These are phyloP conservation scores for Pseudotsuga menziesii DNA, from an alignment of 75 land plant genomes.

Conservation along the genomic window DNA sequence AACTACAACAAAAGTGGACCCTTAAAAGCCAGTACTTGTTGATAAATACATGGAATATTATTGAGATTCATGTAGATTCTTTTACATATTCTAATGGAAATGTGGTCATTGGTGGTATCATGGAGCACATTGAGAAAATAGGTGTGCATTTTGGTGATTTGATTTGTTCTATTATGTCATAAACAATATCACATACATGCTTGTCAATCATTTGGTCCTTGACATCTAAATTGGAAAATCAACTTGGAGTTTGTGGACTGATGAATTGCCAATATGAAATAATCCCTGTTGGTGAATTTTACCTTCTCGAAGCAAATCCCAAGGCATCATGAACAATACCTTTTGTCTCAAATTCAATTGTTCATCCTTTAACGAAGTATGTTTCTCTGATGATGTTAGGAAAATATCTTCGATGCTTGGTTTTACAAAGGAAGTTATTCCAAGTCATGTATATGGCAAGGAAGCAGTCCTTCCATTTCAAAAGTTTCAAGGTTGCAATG, in stretches of 20 bases:
- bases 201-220: conserved; percentile 66
- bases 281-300: conserved; percentile 66
- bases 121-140: conserved; percentile 99
- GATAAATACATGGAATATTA: conserved; percentile 93
- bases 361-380: conserved; percentile 95
- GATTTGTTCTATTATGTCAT: conserved; percentile 84
- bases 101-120: conserved; percentile 99
- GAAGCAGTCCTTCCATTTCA: conserved; percentile 99
- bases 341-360: conserved; percentile 97
- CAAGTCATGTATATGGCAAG: conserved; percentile 82
- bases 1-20: conserved; percentile 93
- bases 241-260: conserved; percentile 72
- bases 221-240: conserved; percentile 78
- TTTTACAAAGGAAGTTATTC: conserved; percentile 77
- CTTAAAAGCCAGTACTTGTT: conserved; percentile 86
- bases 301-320: conserved; percentile 94
- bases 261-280: conserved; percentile 99
- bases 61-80: conserved; percentile 95
- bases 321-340: conserved; percentile 98
- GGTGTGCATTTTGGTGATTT: conserved; percentile 99
- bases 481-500: conserved; percentile 97
- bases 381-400: conserved; percentile 97
- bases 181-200: conserved; percentile 55
- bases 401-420: conserved; percentile 53
- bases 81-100: conserved; percentile 75